Base-by-base conservation (phyloP, 23 red algal genomes). In the Gracilaria gracilis region DNA sequence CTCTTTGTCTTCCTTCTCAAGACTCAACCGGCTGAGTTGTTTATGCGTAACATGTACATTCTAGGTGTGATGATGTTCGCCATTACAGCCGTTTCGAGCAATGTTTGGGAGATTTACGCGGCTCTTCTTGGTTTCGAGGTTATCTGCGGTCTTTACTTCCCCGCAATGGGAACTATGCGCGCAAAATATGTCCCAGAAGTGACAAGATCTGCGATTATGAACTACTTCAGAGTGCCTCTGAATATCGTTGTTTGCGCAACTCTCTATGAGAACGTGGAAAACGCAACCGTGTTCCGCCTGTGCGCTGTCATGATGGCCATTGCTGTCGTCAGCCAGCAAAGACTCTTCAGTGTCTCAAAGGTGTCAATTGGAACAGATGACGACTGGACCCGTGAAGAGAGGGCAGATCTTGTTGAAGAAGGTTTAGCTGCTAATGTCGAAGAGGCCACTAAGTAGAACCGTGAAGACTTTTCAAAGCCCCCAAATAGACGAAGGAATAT, bases 111-210 rank as follows among this genome's bases (percentile, higher is more conserved):
- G 48, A 82, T 92, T n/a, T 98, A 95, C 77, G 42, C 32, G 25
- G 70, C 93, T 62, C 87, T 98, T 47, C 77, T 98, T 49, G 81
- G 44, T 17, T 98, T 98, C 80, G 97, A 98, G 62, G 93, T 95
- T 42, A 92, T 93, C 37, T 95, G 93, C 75, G 97, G 97, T 19
- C 47, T 95, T 24, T 98, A 96, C 74, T 98, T 98, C 46, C 97
- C 97, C 9, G 89, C 93, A 47, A 95, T 98, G 34, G 97, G 82
- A 59, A 94, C 91, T 9, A 62, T 98, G 82, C 93, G 97, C 1
- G 75, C 93, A 38, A 85, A 86, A 61, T 88, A 90, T 53, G 93
- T 98, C n/a, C 93, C 97, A 17, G 94, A 98, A 61, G 97, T 95
- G 33, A 87, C 73, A 27, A 86, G 97, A 36, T 83, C 82, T 57